Evolutionary conservation across 139 green algal species (phyloP).

Genomic region (Desmodesmus armatus): DNA sequence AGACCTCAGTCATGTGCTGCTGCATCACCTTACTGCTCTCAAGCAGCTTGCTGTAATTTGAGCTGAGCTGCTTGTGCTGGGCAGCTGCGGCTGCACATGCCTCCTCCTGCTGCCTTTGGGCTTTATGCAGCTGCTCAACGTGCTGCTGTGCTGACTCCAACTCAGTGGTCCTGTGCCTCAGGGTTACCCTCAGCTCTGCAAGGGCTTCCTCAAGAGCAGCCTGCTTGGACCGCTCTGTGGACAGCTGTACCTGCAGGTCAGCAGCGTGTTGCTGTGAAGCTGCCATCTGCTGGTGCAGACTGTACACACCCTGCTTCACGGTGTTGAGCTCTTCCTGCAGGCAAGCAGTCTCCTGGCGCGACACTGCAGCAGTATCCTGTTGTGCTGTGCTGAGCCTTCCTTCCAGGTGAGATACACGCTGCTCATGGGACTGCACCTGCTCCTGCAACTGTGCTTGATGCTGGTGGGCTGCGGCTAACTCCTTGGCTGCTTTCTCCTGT

Average conservation of each 20-base stretch:
- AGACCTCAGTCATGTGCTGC: conserved; percentile 45
- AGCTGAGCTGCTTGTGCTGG: conserved; percentile 24
- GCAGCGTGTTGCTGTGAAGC: conserved; percentile 34
- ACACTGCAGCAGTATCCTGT: too few species aligned
- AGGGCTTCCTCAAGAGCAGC: conserved; percentile 11
- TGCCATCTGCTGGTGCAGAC: neutral
- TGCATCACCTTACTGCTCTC: conserved; percentile 19
- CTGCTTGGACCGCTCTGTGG: neutral
- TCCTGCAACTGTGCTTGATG: neutral
- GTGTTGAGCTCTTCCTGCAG: too few species aligned
- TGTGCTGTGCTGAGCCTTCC: too few species aligned
- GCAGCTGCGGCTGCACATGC: conserved; percentile 24
- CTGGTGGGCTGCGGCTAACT: neutral
- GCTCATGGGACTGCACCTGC: neutral
- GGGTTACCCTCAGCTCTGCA: neutral
- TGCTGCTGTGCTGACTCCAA: conserved; percentile 26
- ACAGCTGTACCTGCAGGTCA: conserved; percentile 1
- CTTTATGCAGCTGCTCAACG: conserved; percentile 3
- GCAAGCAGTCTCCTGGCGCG: too few species aligned
- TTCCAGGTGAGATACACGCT: neutral
- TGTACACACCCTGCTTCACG: neutral
- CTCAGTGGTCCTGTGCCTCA: neutral
- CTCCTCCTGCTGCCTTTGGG: neutral
- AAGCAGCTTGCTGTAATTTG: neutral
- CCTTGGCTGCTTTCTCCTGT: neutral